Evolutionary conservation across 2,329 filamentous ascomycete genomes (phyloP).

Genomic region (Exophiala sideris): DNA sequence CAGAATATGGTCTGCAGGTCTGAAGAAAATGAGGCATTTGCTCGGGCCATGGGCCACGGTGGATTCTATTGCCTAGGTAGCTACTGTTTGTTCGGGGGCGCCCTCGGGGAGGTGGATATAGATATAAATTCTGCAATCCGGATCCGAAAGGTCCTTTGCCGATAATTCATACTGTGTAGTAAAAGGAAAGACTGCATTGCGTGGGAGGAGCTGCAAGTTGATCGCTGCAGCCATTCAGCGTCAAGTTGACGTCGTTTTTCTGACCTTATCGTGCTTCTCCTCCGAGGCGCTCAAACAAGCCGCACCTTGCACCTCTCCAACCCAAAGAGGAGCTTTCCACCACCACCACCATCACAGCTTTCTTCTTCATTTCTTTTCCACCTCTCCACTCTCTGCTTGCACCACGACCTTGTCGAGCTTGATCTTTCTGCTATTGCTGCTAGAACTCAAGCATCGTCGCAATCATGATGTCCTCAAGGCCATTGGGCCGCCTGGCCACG

Average conservation of each 20-base stretch:
- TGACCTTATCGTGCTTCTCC: constrained; percentile 22
- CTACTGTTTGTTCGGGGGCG: background rate
- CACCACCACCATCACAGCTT: constrained; percentile 35
- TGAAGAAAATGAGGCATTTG: constrained; percentile 25
- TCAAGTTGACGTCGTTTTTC: constrained; percentile 20
- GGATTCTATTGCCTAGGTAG: constrained; percentile 16
- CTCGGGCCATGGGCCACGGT: constrained; percentile 11
- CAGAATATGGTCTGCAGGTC: constrained; percentile 17
- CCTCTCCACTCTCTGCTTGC: constrained; percentile 39
- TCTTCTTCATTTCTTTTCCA: constrained; percentile 36
- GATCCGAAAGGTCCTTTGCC: no score
- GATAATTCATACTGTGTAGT: background rate
- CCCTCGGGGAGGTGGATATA: constrained; percentile 3
- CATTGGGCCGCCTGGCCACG: constrained; percentile 28
- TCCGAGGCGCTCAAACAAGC: constrained; percentile 15
- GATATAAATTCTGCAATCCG: background rate
- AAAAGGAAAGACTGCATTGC: background rate
- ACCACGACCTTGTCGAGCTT: constrained; percentile 37
- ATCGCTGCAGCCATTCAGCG: background rate
- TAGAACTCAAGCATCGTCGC: constrained; percentile 35
- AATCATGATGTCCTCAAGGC: constrained; percentile 47
- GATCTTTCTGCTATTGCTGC: constrained; percentile 32
- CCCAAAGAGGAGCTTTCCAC: constrained; percentile 4
- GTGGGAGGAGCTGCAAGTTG: constrained; percentile 1
- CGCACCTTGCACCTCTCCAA: constrained; percentile 1